Conservation (phyloP, 805 yeast species). For the Spathaspora girioi region DNA sequence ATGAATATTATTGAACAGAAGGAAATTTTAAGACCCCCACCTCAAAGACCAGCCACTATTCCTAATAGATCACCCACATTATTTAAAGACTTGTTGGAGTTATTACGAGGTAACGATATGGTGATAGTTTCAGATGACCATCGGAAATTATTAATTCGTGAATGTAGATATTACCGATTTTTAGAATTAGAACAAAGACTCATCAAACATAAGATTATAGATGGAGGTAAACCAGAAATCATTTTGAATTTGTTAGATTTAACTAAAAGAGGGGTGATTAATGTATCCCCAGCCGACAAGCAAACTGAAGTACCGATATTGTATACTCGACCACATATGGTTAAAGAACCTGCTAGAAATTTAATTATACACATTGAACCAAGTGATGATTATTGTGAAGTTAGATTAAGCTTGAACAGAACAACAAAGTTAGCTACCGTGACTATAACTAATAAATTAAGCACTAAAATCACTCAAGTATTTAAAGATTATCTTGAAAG, state of each 20-base stretch:
- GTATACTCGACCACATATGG: conserved; percentile 32
- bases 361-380: conserved; percentile 29
- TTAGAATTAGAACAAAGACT: conserved; percentile 69
- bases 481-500: conserved; percentile 20
- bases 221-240: conserved; percentile 62
- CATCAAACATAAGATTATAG: conserved; percentile 37
- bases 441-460: conserved; percentile 22
- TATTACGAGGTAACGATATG: conserved; percentile 53
- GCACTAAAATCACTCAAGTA: conserved; percentile 18
- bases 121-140: conserved; percentile 49
- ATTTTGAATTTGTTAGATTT: conserved; percentile 47
- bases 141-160: conserved; percentile 56
- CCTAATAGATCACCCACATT: conserved; percentile 49
- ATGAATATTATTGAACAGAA: conserved; percentile 29
- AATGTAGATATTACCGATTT: conserved; percentile 76
- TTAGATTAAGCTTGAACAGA: conserved; percentile 30
- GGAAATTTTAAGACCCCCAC: conserved; percentile 72
- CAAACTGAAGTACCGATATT: conserved; percentile 18
- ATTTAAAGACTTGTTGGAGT: conserved; percentile 52
- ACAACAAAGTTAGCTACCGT: conserved; percentile 19
- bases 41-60: conserved; percentile 55
- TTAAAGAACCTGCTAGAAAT: conserved; percentile 27
- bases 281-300: conserved; percentile 15
- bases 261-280: conserved; percentile 30
- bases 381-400: conserved; percentile 17